Conservation (phyloP, 768 basidiomycete genomes). For the Collybia nuda region DNA sequence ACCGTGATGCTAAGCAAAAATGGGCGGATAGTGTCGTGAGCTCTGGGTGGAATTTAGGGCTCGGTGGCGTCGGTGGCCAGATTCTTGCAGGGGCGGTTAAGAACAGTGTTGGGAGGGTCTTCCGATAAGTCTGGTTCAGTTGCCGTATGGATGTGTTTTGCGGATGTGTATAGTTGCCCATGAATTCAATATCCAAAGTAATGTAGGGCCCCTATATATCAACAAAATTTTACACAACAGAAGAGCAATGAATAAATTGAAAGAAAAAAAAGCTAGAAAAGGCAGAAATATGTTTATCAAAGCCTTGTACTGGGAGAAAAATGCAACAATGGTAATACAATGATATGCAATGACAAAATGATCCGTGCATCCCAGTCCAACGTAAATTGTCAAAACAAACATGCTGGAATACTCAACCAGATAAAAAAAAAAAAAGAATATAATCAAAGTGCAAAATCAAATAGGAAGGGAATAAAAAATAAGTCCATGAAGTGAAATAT, state of each 20-base stretch:
- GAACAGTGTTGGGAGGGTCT: slow-evolving; percentile 76
- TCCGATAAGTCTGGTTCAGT: slow-evolving; percentile 42
- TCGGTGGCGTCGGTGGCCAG: slow-evolving; percentile 85
- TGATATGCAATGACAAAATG: not conserved
- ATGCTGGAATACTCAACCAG: slow-evolving; percentile 6
- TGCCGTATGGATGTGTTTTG: slow-evolving; percentile 1
- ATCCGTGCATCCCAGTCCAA: slow-evolving; percentile 9
- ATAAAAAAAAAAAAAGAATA: slow-evolving; percentile 9
- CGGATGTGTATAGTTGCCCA: slow-evolving; percentile 11
- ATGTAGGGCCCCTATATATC: too few species aligned
- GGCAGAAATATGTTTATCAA: not conserved
- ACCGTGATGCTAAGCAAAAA: slow-evolving; percentile 89
- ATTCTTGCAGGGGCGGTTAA: slow-evolving; percentile 81
- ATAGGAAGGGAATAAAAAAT: slow-evolving; percentile 17
- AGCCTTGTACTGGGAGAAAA: slow-evolving; percentile 19
- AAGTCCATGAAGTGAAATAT: slow-evolving; percentile 17
- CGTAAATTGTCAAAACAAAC: slow-evolving; percentile 13
- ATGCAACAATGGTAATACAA: slow-evolving; percentile 12
- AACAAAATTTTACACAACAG: slow-evolving; percentile 8
- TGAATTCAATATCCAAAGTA: too few species aligned
- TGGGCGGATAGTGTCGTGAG: slow-evolving; percentile 76
- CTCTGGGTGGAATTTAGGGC: slow-evolving; percentile 68
- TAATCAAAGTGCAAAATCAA: slow-evolving; percentile 12
- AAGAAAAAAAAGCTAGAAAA: not conserved
- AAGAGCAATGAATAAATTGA: not conserved